Evolutionary conservation across 129 eudicot species (phyloP), one percentile per base, ranked within the genome.

Genomic region (Logfia minima): DNA sequence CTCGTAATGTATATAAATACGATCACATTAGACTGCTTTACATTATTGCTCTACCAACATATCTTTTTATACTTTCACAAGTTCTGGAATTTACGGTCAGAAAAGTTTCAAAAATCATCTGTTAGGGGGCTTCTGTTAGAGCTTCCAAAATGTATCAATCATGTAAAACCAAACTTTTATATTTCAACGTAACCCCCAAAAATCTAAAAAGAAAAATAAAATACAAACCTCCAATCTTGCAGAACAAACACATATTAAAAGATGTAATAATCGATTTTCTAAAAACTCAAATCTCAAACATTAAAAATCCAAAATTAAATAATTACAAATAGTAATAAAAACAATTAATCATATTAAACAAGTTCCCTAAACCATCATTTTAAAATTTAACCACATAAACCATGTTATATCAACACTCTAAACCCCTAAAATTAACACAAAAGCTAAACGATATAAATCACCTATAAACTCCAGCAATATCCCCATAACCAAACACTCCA

Each of bases 331-430:
- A 56, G 19, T n/a, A 56, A 7, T 18, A 6, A 56, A 58, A 58
- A 7, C 11, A 14, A 52, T 3, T 52, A 56, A n/a, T n/a, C 8
- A 56, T 56, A n/a, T 17, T 6, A 19, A 58, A 13, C 64, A 31
- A 21, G 26, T 6, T 59, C 37, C 6, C 24, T 23, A 61, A 78
- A 34, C 66, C 77, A 59, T 31, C 62, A 56, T 52, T 51, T 5
- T 6, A 65, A 45, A 70, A 52, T 34, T 34, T 35, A 73, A 62
- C n/a, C 24, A 18, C 74, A 74, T 39, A 21, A 80, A 73, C 39
- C 26, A 73, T 35, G 7, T 6, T 74, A 53, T 26, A 52, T 69
- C 39, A 80, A 66, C 61, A 53, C 59, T 26, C 2, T 37, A 66
- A 80, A 55, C 51, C 45, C 29, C 64, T 19, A 66, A 71, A 62